Evolutionary conservation across 495 filamentous ascomycete species (phyloP).

Genomic region (Aspergillus heteromorphus): DNA sequence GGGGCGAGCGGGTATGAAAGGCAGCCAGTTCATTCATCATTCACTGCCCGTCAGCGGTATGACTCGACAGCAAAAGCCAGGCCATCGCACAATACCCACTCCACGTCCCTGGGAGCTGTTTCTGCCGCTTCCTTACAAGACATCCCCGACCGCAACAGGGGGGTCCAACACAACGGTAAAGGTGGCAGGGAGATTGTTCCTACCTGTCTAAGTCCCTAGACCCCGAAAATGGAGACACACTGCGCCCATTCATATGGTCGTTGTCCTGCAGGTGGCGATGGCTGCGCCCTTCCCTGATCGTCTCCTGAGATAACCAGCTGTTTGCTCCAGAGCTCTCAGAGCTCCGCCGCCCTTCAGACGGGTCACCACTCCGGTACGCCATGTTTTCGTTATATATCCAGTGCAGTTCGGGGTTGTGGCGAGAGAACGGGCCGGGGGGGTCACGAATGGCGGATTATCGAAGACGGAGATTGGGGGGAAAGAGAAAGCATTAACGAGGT

Average conservation of each 20-base stretch:
- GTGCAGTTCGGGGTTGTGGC: neutral
- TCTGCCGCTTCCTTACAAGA: neutral
- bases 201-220: slow-evolving; percentile 35
- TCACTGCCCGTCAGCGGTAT: neutral
- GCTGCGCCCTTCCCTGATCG: slow-evolving; percentile 31
- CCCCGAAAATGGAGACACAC: slow-evolving; percentile 25
- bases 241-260: slow-evolving; percentile 24
- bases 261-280: slow-evolving; percentile 17
- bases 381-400: slow-evolving; percentile 20
- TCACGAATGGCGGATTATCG: neutral
- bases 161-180: neutral
- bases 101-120: too few species aligned
- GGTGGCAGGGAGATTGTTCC: slow-evolving; percentile 15
- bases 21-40: neutral
- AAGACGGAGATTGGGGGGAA: neutral
- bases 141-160: neutral
- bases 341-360: slow-evolving; percentile 35
- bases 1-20: neutral
- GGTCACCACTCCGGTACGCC: slow-evolving; percentile 30
- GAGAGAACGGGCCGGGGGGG: neutral
- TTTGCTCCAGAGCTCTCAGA: slow-evolving; percentile 39
- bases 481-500: slow-evolving; percentile 2
- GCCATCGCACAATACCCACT: too few species aligned
- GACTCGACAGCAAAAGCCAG: too few species aligned
- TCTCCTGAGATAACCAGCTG: slow-evolving; percentile 44